Percentiles rank a stretch among this genome's conserved stretches.
phyloP scores from a whole-genome alignment of 1,139 yeast species.

The Cylindricascospora bacillispora region DNA sequence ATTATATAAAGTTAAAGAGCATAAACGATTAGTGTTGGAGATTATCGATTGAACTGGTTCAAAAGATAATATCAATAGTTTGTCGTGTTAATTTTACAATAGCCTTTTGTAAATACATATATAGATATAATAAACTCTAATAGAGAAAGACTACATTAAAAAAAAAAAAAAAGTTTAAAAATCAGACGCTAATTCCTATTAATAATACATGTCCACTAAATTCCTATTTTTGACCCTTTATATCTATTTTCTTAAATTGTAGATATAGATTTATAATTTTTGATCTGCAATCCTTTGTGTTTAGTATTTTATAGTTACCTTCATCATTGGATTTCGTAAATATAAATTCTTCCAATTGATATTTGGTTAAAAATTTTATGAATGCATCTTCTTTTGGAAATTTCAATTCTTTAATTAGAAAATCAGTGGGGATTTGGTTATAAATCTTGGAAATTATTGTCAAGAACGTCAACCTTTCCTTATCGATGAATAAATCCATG shows the following conservation, averaged over 20 bases:
- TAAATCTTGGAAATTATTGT: slow-evolving; percentile 48
- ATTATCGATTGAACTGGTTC: no score
- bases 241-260: slow-evolving; percentile 58
- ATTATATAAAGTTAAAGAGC: slow-evolving; percentile 5
- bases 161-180: no score
- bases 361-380: slow-evolving; percentile 31
- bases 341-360: slow-evolving; percentile 32
- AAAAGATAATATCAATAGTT: background rate
- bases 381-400: slow-evolving; percentile 30
- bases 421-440: slow-evolving; percentile 38
- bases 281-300: slow-evolving; percentile 31
- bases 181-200: no score
- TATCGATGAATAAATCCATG: slow-evolving; percentile 36
- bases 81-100: background rate
- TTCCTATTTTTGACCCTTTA: slow-evolving; percentile 67
- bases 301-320: slow-evolving; percentile 22
- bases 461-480: slow-evolving; percentile 52
- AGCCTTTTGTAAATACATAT: no score
- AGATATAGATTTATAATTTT: slow-evolving; percentile 34
- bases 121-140: no score
- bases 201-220: no score
- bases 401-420: slow-evolving; percentile 36
- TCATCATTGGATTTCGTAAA: slow-evolving; percentile 18
- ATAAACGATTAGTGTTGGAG: slow-evolving; percentile 8
- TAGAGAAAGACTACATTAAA: no score